A percentile compares a stretch with the other conserved stretches of the same genome.
These are phyloP conservation scores for Fomitopsis serialis DNA, from an alignment of 768 basidiomycete species.

Conservation along the genomic window DNA sequence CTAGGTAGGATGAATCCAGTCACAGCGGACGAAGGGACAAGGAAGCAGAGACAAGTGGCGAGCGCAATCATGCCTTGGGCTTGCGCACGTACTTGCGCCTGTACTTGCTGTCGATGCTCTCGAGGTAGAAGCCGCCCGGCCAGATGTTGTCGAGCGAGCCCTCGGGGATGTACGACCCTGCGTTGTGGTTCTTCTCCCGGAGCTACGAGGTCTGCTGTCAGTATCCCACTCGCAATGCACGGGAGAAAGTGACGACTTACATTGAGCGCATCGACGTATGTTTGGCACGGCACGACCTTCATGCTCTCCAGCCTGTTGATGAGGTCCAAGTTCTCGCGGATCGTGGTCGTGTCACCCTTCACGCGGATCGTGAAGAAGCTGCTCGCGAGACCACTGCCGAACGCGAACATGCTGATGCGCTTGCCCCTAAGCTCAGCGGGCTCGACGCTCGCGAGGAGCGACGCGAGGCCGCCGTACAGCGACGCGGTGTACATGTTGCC, in stretches of 20 bases:
- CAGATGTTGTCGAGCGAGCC: constrained; percentile 91
- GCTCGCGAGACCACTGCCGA: constrained; percentile 92
- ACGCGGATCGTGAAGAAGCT: constrained; percentile 87
- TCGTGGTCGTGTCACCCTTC: constrained; percentile 82
- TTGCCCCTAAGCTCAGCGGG: constrained; percentile 71
- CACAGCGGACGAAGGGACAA: background rate
- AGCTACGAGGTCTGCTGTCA: constrained; percentile 47
- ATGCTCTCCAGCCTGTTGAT: constrained; percentile 70
- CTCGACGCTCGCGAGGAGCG: constrained; percentile 69
- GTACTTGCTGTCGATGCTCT: constrained; percentile 84
- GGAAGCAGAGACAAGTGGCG: background rate
- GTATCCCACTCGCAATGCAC: background rate
- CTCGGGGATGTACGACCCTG: constrained; percentile 74
- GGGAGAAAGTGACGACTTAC: constrained; percentile 35
- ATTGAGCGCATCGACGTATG: constrained; percentile 80
- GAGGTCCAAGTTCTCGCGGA: constrained; percentile 79
- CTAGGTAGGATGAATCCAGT: background rate
- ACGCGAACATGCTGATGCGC: constrained; percentile 92
- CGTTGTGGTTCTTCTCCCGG: constrained; percentile 95
- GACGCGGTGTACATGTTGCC: constrained; percentile 99
- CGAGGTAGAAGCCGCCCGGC: constrained; percentile 92
- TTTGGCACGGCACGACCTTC: constrained; percentile 89
- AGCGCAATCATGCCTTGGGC: constrained; percentile 22
- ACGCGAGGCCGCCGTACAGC: constrained; percentile 90
- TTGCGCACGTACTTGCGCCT: constrained; percentile 76